Percentiles rank a stretch among this genome's conserved stretches.
These are phyloP conservation scores for Neoscytalidium dimidiatum DNA, from an alignment of 2,329 filamentous ascomycete species.

Conservation along the genomic window DNA sequence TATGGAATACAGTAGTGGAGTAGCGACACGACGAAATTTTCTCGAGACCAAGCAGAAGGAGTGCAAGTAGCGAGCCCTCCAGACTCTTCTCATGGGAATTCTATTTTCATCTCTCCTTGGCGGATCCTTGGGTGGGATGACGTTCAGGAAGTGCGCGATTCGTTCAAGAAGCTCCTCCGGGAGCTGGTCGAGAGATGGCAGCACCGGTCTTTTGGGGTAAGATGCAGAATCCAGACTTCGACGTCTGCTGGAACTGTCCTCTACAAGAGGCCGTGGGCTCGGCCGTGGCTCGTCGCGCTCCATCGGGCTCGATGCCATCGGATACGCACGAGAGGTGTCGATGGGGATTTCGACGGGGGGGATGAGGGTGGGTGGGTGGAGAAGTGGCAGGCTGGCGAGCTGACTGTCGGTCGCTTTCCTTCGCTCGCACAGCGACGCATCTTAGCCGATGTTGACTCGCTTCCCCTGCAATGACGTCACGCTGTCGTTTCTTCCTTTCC, in stretches of 20 bases:
- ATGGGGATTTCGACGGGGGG: too few relatives aligned
- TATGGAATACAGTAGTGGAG: too few relatives aligned
- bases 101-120: background rate
- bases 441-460: background rate
- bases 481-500: background rate
- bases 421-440: background rate
- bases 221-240: too few relatives aligned
- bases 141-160: background rate
- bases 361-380: background rate
- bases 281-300: too few relatives aligned
- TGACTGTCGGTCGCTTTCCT: too few relatives aligned
- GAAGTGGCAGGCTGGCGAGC: background rate
- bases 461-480: background rate
- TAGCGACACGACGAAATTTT: too few relatives aligned
- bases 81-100: background rate
- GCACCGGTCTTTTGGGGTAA: background rate
- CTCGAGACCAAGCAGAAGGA: background rate
- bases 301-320: too few relatives aligned
- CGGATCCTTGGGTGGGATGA: background rate
- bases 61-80: background rate
- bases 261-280: too few relatives aligned
- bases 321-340: too few relatives aligned
- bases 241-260: too few relatives aligned
- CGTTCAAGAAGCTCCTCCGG: background rate
- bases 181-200: background rate